phyloP scores from a whole-genome alignment of 768 basidiomycete species.

The Suillus lakei region DNA sequence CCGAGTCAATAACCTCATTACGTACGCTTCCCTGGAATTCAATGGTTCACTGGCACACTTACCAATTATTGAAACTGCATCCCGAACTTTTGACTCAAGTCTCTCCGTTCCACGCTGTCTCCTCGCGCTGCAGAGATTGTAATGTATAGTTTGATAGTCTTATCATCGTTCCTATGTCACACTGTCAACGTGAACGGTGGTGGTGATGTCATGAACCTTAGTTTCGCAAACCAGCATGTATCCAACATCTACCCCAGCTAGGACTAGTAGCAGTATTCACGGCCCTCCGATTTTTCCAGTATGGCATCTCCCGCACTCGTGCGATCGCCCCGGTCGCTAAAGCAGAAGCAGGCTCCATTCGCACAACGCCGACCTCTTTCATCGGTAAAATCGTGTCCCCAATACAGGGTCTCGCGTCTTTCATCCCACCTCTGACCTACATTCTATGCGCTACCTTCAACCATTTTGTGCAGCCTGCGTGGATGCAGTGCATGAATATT shows the following conservation, averaged over 20 bases:
- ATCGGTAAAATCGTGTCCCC: constrained; percentile 32
- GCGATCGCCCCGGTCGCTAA: constrained; percentile 4
- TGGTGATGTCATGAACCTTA: no score
- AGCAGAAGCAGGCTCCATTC: constrained; percentile 23
- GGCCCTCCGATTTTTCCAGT: constrained; percentile 29
- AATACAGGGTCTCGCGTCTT: constrained; percentile 27
- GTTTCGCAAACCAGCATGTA: no score
- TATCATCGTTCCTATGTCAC: no score
- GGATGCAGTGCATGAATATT: constrained; percentile 35
- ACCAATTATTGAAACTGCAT: no score
- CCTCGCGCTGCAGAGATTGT: no score
- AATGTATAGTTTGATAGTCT: no score
- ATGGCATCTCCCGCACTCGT: constrained; percentile 17
- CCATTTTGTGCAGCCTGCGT: constrained; percentile 39
- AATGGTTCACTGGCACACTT: no score
- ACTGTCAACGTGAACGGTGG: no score
- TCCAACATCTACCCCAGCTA: neutral
- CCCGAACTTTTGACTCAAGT: no score
- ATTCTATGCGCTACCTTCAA: constrained; percentile 31
- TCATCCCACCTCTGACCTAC: constrained; percentile 34
- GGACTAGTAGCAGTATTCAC: constrained; percentile 30
- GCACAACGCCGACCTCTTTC: constrained; percentile 19
- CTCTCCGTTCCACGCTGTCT: no score
- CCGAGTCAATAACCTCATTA: no score
- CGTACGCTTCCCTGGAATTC: no score